Evolutionary conservation across 257 asterid genomes (phyloP).

Genomic region (Solanum sparsipilum): DNA sequence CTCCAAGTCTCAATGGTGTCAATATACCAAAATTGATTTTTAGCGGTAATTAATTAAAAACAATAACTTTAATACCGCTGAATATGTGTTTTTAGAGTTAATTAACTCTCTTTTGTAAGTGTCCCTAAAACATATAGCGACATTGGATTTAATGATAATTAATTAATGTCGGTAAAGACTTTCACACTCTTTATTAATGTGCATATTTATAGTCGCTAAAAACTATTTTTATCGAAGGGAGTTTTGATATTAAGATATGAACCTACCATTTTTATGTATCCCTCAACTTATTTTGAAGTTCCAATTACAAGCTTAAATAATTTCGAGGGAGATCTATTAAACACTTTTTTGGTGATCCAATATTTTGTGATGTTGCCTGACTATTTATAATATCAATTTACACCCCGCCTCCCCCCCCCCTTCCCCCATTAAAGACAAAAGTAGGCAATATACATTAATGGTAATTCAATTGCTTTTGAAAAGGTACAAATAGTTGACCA

Average conservation of each 20-base stretch:
- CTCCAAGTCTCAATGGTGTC: not conserved
- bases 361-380: no score
- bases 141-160: not conserved
- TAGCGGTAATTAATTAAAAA: not conserved
- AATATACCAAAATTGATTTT: no score
- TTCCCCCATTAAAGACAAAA: no score
- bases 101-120: not conserved
- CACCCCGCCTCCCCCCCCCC: no score
- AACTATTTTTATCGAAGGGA: not conserved
- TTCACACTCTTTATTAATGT: not conserved
- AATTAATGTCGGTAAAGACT: accelerated
- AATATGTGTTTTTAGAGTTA: not conserved
- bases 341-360: not conserved
- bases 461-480: no score
- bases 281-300: not conserved
- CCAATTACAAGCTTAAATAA: not conserved
- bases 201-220: not conserved
- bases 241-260: not conserved
- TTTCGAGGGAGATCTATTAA: not conserved
- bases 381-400: no score
- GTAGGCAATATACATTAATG: no score
- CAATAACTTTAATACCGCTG: not conserved
- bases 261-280: not conserved
- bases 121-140: not conserved
- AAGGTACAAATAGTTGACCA: no score